A percentile compares a stretch with the other conserved stretches of the same genome.
Evolutionary conservation across 345 rosid genomes (phyloP).

Genomic region (Arabidopsis thaliana): TAIR10.1 NC_003075.7:12026001-12026500

Average conservation of each 20-base stretch:
- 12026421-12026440: no score
- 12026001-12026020: constrained; percentile 41
- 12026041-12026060: constrained; percentile 38
- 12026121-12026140: not conserved
- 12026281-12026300: not conserved
- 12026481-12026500: no score
- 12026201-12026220: constrained; percentile 2
- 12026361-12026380: no score
- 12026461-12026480: no score
- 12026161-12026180: constrained; percentile 29
- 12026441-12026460: no score
- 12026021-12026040: constrained; percentile 37
- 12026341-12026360: not conserved
- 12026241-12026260: constrained; percentile 15
- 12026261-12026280: constrained; percentile 17
- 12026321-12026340: not conserved
- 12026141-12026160: constrained; percentile 16
- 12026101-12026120: constrained; percentile 17
- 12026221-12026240: constrained; percentile 19
- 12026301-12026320: not conserved
- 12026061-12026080: not conserved
- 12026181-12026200: constrained; percentile 32
- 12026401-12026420: no score
- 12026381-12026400: no score
- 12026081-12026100: not conserved